A percentile compares a stretch with the other conserved stretches of the same genome.
Evolutionary conservation across 2,329 filamentous ascomycete genomes (phyloP).

Genomic region (Fusarium sp.): DNA sequence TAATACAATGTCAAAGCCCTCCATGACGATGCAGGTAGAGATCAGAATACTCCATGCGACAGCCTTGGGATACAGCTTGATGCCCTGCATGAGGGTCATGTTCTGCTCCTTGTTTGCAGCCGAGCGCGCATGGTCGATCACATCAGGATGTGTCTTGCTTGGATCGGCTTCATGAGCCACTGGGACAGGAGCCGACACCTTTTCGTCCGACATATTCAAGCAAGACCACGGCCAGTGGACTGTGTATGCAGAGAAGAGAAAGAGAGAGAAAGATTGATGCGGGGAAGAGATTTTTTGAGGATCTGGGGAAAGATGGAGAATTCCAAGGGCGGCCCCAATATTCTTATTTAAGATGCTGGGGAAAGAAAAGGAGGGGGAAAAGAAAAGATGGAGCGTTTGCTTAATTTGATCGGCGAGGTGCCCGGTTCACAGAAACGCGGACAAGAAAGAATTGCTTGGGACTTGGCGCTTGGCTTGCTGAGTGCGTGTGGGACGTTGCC

Average conservation of each 20-base stretch:
- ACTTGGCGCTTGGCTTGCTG: not conserved
- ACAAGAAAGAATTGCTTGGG: not conserved
- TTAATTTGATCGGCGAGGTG: conserved; percentile 1
- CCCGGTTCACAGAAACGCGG: not conserved
- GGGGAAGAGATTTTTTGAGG: conserved; percentile 20
- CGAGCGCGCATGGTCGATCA: conserved; percentile 39
- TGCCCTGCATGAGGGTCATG: conserved; percentile 43
- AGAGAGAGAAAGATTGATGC: conserved; percentile 6
- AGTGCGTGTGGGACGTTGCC: conserved; percentile 6
- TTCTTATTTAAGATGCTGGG: conserved; percentile 21
- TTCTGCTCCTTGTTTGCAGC: conserved; percentile 39
- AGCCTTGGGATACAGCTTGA: conserved; percentile 42
- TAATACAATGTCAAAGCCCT: conserved; percentile 39
- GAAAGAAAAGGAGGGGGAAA: conserved; percentile 3
- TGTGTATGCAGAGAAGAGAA: not conserved
- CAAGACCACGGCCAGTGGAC: not conserved
- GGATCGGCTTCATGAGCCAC: conserved; percentile 19
- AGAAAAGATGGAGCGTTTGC: not conserved
- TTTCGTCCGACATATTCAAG: conserved; percentile 22
- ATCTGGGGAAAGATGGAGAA: conserved; percentile 24
- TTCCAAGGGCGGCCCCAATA: conserved; percentile 15
- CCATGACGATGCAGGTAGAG: conserved; percentile 44
- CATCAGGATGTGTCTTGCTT: conserved; percentile 37
- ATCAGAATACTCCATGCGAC: conserved; percentile 40
- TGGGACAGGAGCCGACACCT: conserved; percentile 20